Conservation (phyloP, 495 filamentous ascomycete genomes). For the Neurospora sp. region DNA sequence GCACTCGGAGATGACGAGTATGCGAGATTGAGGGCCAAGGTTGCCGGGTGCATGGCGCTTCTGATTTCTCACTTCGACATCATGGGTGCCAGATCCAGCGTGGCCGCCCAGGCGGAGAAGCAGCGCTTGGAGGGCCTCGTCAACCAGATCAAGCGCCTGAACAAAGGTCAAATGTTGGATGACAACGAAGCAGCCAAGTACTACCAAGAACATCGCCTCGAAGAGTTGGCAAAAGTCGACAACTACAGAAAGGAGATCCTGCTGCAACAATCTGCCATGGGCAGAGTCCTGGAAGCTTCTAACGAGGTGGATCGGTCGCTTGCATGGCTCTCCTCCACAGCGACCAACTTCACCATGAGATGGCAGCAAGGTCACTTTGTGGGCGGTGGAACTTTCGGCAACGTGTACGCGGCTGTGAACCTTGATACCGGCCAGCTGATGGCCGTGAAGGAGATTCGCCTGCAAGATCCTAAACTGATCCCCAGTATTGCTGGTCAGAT, state of each 20-base stretch:
- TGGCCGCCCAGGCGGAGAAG: slow-evolving; percentile 80
- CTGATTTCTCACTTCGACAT: slow-evolving; percentile 98
- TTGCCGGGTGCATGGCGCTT: slow-evolving; percentile 94
- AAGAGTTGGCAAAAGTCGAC: slow-evolving; percentile 65
- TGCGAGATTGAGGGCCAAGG: slow-evolving; percentile 67
- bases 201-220: slow-evolving; percentile 62
- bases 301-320: slow-evolving; percentile 93
- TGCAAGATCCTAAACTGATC: slow-evolving; percentile 94
- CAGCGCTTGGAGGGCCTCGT: slow-evolving; percentile 62
- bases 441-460: slow-evolving; percentile 96
- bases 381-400: slow-evolving; percentile 93
- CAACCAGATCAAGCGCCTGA: slow-evolving; percentile 63
- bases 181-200: slow-evolving; percentile 73
- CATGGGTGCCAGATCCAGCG: slow-evolving; percentile 87
- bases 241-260: slow-evolving; percentile 65
- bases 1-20: slow-evolving; percentile 82
- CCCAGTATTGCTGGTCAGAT: slow-evolving; percentile 89
- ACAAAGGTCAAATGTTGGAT: slow-evolving; percentile 65
- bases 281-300: slow-evolving; percentile 81
- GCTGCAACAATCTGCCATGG: slow-evolving; percentile 81
- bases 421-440: slow-evolving; percentile 90
- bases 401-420: slow-evolving; percentile 95
- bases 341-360: slow-evolving; percentile 85
- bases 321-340: slow-evolving; percentile 83
- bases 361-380: slow-evolving; percentile 99